Conservation (phyloP, 371 early-diverging fungal species). For the Syncephalis fuscata region DNA sequence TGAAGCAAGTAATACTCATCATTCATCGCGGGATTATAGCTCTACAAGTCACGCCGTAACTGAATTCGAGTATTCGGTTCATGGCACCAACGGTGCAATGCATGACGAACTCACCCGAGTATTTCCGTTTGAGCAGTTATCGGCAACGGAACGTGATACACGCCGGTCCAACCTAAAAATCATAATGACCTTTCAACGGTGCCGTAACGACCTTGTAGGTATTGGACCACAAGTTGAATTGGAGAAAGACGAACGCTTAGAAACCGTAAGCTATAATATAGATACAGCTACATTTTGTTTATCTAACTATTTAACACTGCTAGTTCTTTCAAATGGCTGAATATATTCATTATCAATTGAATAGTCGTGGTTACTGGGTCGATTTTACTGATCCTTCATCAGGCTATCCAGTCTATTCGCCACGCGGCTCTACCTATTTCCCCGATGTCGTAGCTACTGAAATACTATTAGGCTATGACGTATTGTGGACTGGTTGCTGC, state of each 20-base stretch:
- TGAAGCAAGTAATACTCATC: too few species aligned
- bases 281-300: slow-evolving; percentile 2
- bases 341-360: slow-evolving; percentile 27
- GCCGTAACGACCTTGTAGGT: slow-evolving; percentile 55
- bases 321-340: slow-evolving; percentile 64
- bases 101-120: slow-evolving; percentile 31
- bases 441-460: slow-evolving; percentile 76
- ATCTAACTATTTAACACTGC: neutral
- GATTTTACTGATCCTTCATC: slow-evolving; percentile 89
- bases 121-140: slow-evolving; percentile 29
- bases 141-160: neutral
- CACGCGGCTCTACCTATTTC: slow-evolving; percentile 17
- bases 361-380: slow-evolving; percentile 55
- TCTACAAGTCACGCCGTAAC: too few species aligned
- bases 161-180: slow-evolving; percentile 24
- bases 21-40: too few species aligned
- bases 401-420: slow-evolving; percentile 50
- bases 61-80: slow-evolving; percentile 25
- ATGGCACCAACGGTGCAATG: slow-evolving; percentile 28
- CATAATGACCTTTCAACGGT: slow-evolving; percentile 63
- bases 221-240: slow-evolving; percentile 41
- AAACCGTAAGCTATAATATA: slow-evolving; percentile 23
- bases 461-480: slow-evolving; percentile 48
- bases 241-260: slow-evolving; percentile 65
- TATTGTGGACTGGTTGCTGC: slow-evolving; percentile 68